Conservation (phyloP, 257 asterid species). For the Petrea volubilis region DNA sequence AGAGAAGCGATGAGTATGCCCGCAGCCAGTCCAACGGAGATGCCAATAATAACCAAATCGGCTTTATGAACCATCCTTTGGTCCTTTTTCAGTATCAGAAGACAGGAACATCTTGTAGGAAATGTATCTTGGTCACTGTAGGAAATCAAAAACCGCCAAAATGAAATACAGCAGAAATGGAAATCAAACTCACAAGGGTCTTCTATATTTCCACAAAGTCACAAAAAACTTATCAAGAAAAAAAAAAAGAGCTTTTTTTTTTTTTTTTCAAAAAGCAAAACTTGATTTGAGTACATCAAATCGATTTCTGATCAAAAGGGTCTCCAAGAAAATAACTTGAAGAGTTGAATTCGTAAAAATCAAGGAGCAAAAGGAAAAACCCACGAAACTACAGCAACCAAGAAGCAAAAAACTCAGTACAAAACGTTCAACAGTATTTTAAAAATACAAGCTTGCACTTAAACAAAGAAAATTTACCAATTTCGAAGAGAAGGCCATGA, state of each 20-base stretch:
- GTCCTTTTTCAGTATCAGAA: constrained; percentile 37
- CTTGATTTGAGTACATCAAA: neutral
- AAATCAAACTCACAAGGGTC: constrained; percentile 5
- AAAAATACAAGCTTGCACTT: constrained; percentile 6
- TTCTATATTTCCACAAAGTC: neutral
- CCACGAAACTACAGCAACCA: neutral
- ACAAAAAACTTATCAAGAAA: neutral
- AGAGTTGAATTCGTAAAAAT: neutral
- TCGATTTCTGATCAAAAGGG: constrained; percentile 11
- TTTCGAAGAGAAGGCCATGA: constrained; percentile 15
- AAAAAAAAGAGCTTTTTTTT: too few relatives aligned
- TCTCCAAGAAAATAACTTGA: neutral
- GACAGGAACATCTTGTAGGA: constrained; percentile 59
- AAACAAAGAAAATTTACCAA: constrained; percentile 24
- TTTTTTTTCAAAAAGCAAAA: neutral
- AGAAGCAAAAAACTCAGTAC: neutral
- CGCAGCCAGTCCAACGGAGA: constrained; percentile 73
- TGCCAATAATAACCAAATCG: constrained; percentile 78
- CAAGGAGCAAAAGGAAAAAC: neutral
- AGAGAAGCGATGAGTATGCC: constrained; percentile 74
- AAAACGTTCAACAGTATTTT: neutral
- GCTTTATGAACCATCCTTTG: constrained; percentile 67
- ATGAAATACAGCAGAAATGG: neutral
- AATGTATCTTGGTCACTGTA: constrained; percentile 32
- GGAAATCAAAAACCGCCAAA: neutral